These are phyloP conservation scores for Byssochlamys sp. DNA, from an alignment of 2,329 filamentous ascomycete species.

Conservation along the genomic window DNA sequence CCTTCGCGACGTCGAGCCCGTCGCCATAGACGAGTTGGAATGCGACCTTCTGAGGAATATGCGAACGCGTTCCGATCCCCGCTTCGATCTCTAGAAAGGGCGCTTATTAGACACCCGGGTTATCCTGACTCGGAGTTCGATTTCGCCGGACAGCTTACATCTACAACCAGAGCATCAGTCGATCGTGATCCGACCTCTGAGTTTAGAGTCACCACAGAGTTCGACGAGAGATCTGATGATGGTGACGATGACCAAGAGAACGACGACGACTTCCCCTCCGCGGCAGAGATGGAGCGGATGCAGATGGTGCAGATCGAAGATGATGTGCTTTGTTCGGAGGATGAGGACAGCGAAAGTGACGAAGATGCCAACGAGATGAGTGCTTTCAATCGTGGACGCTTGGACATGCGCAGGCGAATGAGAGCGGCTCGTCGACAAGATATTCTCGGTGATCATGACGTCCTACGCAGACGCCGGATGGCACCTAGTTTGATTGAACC, in stretches of 20 bases:
- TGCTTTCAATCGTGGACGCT: slow-evolving; percentile 17
- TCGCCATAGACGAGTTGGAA: slow-evolving; percentile 18
- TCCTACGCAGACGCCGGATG: slow-evolving; percentile 14
- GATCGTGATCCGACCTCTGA: slow-evolving; percentile 17
- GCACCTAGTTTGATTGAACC: slow-evolving; percentile 20
- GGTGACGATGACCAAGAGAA: slow-evolving; percentile 25
- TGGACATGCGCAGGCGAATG: slow-evolving; percentile 18
- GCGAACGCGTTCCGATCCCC: slow-evolving; percentile 28
- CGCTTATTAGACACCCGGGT: slow-evolving; percentile 13
- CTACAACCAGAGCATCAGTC: slow-evolving; percentile 7
- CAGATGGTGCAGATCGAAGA: slow-evolving; percentile 18
- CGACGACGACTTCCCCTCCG: slow-evolving; percentile 13
- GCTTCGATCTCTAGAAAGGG: slow-evolving; percentile 23
- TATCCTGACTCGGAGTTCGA: slow-evolving; percentile 18
- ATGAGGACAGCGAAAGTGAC: slow-evolving; percentile 23
- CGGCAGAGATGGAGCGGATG: slow-evolving; percentile 18
- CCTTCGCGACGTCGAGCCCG: slow-evolving; percentile 16
- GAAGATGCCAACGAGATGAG: slow-evolving; percentile 13
- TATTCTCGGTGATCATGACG: slow-evolving; percentile 3
- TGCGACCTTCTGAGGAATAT: slow-evolving; percentile 33
- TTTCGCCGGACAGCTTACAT: slow-evolving; percentile 6
- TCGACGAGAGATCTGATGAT: slow-evolving; percentile 28
- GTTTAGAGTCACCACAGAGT: slow-evolving; percentile 29
- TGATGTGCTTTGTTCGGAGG: slow-evolving; percentile 23
- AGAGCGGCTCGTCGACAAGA: slow-evolving; percentile 12